Evolutionary conservation across 2,329 filamentous ascomycete species (phyloP), one percentile per base, ranked within the genome.

Genomic region (Harringtonia lauricola): DNA sequence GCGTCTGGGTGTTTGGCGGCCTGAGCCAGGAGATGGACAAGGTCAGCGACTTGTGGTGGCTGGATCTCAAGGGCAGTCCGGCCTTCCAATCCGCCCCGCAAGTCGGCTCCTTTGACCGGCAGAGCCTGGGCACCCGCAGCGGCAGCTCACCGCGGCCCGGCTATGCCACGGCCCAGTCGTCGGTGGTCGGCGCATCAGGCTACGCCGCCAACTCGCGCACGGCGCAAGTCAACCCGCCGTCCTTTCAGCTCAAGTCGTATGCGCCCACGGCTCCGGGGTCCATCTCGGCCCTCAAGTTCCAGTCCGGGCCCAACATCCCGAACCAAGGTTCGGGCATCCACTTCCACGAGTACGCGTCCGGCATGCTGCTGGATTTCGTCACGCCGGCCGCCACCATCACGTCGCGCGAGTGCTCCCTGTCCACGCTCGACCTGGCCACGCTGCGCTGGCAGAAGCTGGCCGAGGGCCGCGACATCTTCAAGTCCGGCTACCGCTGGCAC

Each of bases 21-120:
- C 72, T 98, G 40, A 92, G 87, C 49, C 86, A 92, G 54, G 89
- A 95, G 52, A 95, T 96, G 87, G 89, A 96, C 65, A 90, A 94
- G 55, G 87, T 85, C 49, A 90, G 87, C 47, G 92, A 98, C 61
- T 75, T 98, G 36, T 95, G 88, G 85, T 98, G 92, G 89, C 70
- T 98, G 36, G 92, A 98, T 63, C 74, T 98, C 40, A 90, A 94
- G 59, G 88, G 87, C 29, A 88, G 78, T 47, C 88, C 89, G 2
- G 86, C 88, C 18, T 87, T 94, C 52, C 80, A 86, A 54, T 79
- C 80, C 30, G 68, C 76, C 24, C 80, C 83, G 43, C 76, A 65
- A 26, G 63, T 75, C 10, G 73, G 72, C 41, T 59, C 64, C 18
- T 64, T 70, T 19, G 72, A 77, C 49, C 70, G 72, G 35, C 63